Conservation (phyloP, 257 asterid species). For the Solanum sitiens region DNA sequence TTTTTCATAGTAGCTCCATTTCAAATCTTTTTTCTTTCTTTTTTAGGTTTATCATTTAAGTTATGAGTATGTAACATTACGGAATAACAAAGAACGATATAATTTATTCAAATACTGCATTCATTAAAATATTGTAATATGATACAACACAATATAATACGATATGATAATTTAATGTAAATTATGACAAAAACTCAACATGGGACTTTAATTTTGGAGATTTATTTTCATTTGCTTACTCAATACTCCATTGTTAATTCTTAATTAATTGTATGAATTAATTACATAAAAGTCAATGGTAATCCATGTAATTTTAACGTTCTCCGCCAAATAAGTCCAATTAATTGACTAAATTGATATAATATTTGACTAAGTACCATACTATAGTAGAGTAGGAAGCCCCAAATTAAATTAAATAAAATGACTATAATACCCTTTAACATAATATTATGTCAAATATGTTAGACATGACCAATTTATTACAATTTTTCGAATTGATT, state of each 20-base stretch:
- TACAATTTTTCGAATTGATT: too few species aligned
- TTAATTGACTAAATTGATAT: too few species aligned
- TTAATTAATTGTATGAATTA: neutral
- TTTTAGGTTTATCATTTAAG: too few species aligned
- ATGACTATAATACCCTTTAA: too few species aligned
- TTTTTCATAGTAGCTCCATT: neutral
- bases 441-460: too few species aligned
- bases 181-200: neutral
- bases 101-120: too few species aligned
- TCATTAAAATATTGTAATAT: accelerated
- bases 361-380: neutral
- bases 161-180: neutral
- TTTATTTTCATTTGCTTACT: neutral
- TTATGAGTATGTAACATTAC: too few species aligned
- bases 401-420: too few species aligned
- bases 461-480: too few species aligned
- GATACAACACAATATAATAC: too few species aligned
- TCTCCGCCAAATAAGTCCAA: neutral
- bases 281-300: neutral
- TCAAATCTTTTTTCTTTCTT: accelerated
- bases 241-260: neutral
- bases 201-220: neutral
- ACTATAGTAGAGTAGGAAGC: too few species aligned
- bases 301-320: neutral
- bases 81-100: too few species aligned